Conservation (phyloP, 768 basidiomycete genomes). For the Serendipita sp. region DNA sequence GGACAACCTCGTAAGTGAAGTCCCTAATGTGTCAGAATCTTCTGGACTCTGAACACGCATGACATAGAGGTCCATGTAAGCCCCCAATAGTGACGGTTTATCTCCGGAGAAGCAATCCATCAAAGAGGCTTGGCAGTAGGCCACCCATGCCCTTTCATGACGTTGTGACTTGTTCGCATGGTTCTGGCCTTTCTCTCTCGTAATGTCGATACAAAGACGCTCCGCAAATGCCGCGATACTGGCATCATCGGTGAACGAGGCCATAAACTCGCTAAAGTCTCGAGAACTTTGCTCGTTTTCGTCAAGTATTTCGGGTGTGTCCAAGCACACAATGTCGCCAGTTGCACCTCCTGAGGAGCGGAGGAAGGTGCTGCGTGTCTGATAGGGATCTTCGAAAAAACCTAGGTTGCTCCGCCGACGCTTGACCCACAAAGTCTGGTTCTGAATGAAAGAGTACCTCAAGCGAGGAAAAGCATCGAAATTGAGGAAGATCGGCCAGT, state of each 20-base stretch:
- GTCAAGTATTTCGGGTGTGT: constrained; percentile 63
- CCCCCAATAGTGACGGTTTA: constrained; percentile 31
- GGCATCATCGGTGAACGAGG: constrained; percentile 69
- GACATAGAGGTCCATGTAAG: not conserved
- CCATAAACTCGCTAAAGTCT: constrained; percentile 72
- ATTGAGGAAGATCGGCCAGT: constrained; percentile 86
- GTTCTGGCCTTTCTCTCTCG: not conserved
- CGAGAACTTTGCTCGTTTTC: constrained; percentile 49
- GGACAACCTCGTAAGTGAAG: too few relatives aligned
- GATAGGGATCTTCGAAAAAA: constrained; percentile 86
- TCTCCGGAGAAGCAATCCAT: constrained; percentile 85
- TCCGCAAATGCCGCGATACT: constrained; percentile 71
- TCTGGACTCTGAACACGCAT: not conserved
- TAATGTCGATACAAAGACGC: constrained; percentile 43
- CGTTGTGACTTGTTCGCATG: constrained; percentile 31
- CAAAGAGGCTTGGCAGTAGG: constrained; percentile 56
- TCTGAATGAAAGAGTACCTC: constrained; percentile 48
- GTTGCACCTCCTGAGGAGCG: constrained; percentile 62
- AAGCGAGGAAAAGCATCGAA: constrained; percentile 51
- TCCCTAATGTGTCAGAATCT: not conserved
- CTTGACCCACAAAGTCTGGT: constrained; percentile 81
- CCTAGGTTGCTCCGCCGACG: constrained; percentile 82
- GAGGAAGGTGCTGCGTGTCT: constrained; percentile 80
- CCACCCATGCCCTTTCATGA: constrained; percentile 13
- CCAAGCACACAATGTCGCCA: constrained; percentile 70